Base-by-base conservation (phyloP, 192 early-diverging fungal genomes). In the Funneliformis geosporum region DNA sequence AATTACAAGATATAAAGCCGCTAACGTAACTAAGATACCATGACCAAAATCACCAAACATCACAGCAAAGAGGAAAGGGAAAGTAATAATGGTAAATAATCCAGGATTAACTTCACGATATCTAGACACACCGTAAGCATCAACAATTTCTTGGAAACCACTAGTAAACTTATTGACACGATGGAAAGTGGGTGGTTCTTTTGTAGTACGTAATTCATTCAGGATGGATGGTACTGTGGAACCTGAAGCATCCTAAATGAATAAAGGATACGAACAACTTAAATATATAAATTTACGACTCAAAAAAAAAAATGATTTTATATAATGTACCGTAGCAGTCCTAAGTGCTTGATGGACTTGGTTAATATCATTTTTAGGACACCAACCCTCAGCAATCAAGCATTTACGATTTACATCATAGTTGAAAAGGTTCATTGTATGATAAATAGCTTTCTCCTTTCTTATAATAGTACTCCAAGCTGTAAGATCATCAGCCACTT, bases 1-100 rank as follows among this genome's bases (percentile, higher is more conserved):
- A 44, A 87, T 47, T 68, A 93, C 90, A 81, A 99, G 85, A 80
- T 92, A 94, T 2, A 88, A 81, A 7, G 92, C 96, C 76, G 84
- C 81, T n/a, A 94, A 76, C 5, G 95, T 86, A 86, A 99, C 89
- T 60, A 99, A 78, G 46, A 96, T 82, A 38, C 97, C 98, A 81
- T 99, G 98, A 66, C 98, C 98, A 46, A 98, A 90, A 85, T 99
- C 98, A 76, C 98, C 98, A 89, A 99, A 99, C 98, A 99, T 99
- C 75, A 99, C 90, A 64, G 98, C 97, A 86, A 99, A 99, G 73
- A 99, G 84, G 84, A 99, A 99, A n/a, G 98, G 98, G 88, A 99
- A 99, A 0, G 96, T 96, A 60, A 99, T 97, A 14, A 94, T 83
- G 0, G 98, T 98, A 75, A 98, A 99, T 43, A 99, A 89, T 60